Evolutionary conservation across 192 early-diverging fungal species (phyloP).

Genomic region (Podila verticillata): DNA sequence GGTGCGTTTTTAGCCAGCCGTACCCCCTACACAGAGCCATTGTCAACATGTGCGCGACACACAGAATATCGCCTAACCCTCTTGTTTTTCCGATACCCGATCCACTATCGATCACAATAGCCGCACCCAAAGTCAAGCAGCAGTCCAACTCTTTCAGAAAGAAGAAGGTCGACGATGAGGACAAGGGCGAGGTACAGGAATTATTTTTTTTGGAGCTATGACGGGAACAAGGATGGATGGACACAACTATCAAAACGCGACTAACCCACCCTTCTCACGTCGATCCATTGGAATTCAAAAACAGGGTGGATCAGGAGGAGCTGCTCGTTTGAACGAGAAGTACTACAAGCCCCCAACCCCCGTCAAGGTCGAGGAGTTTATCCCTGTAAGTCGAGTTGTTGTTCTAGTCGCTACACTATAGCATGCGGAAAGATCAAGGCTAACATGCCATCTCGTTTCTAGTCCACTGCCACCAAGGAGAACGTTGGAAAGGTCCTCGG

Average conservation of each 20-base stretch:
- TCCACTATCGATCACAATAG: slow-evolving; percentile 5
- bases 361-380: slow-evolving; percentile 46
- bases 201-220: no score
- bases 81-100: no score
- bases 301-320: slow-evolving; percentile 41
- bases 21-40: no score
- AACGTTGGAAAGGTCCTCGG: slow-evolving; percentile 40
- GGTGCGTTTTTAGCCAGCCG: slow-evolving; percentile 8
- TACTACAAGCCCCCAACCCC: slow-evolving; percentile 40
- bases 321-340: slow-evolving; percentile 47
- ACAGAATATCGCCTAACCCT: no score
- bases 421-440: no score
- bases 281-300: neutral
- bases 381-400: slow-evolving; percentile 31
- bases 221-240: neutral
- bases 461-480: slow-evolving; percentile 49
- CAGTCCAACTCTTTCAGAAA: slow-evolving; percentile 47
- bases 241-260: neutral
- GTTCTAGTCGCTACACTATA: neutral
- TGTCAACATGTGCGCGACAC: no score
- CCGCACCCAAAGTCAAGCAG: slow-evolving; percentile 24
- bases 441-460: neutral
- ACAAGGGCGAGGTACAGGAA: slow-evolving; percentile 28
- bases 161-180: slow-evolving; percentile 30
- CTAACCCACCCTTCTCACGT: no score